phyloP scores from a whole-genome alignment of 2,329 filamentous ascomycete genomes.

The Rutstroemia sp. region DNA sequence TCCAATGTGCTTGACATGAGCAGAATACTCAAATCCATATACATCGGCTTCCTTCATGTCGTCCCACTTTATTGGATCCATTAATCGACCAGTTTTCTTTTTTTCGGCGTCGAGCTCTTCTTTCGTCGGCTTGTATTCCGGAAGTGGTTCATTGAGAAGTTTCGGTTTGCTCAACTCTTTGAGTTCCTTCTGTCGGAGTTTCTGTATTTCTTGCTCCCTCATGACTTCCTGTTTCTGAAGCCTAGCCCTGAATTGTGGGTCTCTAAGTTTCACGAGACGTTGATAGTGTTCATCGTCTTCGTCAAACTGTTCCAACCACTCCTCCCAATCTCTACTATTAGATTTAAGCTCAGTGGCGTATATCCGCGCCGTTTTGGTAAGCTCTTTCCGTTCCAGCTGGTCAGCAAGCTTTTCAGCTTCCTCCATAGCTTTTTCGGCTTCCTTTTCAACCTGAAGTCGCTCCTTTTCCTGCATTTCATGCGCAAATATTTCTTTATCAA shows the following conservation, averaged over 20 bases:
- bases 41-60: constrained; percentile 48
- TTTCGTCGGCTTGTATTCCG: constrained; percentile 18
- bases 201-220: constrained; percentile 3
- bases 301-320: constrained; percentile 3
- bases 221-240: constrained; percentile 7
- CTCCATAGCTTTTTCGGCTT: constrained; percentile 15
- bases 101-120: constrained; percentile 21
- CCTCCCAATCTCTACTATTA: constrained; percentile 1
- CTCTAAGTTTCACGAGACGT: constrained; percentile 8
- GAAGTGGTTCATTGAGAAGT: constrained; percentile 18
- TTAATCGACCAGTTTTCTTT: constrained; percentile 18
- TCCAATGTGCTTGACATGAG: constrained; percentile 49
- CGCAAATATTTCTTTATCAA: constrained; percentile 21
- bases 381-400: constrained; percentile 11
- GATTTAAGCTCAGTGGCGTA: constrained; percentile 3
- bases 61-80: constrained; percentile 24
- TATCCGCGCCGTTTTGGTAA: not conserved
- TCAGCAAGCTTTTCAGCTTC: constrained; percentile 13
- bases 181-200: not conserved
- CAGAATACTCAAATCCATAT: constrained; percentile 56
- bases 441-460: constrained; percentile 11
- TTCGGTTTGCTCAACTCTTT: constrained; percentile 9
- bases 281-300: constrained; percentile 1
- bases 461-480: constrained; percentile 19
- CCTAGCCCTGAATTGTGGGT: constrained; percentile 11